Evolutionary conservation across 73 alveolate species (phyloP).

Genomic region (Effrenium voratum): DNA sequence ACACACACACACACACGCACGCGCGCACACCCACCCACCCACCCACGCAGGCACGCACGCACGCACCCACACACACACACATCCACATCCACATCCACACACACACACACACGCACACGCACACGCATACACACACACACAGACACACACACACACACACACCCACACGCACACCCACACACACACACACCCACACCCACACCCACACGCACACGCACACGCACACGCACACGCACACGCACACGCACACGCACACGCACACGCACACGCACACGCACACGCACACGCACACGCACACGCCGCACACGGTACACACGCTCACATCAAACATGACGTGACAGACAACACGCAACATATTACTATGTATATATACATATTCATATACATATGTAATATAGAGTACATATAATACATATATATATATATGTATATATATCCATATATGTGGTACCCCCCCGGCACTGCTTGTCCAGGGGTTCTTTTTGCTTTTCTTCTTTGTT

Average conservation of each 20-base stretch:
- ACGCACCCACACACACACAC: not conserved
- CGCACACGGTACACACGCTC: not conserved
- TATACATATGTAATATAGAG: no score
- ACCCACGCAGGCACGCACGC: not conserved
- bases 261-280: not conserved
- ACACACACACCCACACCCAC: not conserved
- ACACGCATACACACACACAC: conserved; percentile 6
- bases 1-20: not conserved
- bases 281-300: conserved; percentile 11
- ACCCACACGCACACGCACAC: conserved; percentile 5
- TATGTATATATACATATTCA: no score
- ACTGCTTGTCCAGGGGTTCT: no score
- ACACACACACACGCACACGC: not conserved
- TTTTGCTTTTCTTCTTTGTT: no score
- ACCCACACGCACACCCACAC: not conserved
- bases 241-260: not conserved
- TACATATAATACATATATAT: no score
- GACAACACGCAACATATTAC: no score
- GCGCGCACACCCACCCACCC: not conserved
- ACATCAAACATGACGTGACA: no score
- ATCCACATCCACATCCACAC: not conserved
- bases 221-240: not conserved
- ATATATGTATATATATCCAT: no score
- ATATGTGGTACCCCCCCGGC: no score
- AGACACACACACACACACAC: conserved; percentile 15